These are phyloP conservation scores for Leishmania braziliensis DNA, from an alignment of 208 protist species.

Conservation along the genomic window DNA sequence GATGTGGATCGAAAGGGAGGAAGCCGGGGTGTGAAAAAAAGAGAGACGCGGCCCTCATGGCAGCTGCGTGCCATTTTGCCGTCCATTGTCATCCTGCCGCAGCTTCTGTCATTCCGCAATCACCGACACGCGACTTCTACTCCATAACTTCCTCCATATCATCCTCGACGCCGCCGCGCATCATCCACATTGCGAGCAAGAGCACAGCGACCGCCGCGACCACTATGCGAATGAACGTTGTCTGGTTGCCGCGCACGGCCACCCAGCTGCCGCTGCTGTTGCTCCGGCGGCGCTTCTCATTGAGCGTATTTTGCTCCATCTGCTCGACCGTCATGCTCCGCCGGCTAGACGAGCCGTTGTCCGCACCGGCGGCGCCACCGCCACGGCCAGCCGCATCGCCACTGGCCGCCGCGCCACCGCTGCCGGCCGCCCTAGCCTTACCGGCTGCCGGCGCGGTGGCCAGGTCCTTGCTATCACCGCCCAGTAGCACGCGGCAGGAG, in stretches of 20 bases:
- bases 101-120: neutral
- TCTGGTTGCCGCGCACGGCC: slow-evolving; percentile 4
- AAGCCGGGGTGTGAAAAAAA: neutral
- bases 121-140: neutral
- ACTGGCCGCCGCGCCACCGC: neutral
- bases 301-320: slow-evolving; percentile 35
- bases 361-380: slow-evolving; percentile 6
- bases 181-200: slow-evolving; percentile 25
- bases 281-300: slow-evolving; percentile 93
- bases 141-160: neutral
- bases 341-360: neutral
- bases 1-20: neutral
- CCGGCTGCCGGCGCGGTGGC: neutral
- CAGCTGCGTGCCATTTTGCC: neutral
- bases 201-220: slow-evolving; percentile 16
- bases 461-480: slow-evolving; percentile 14
- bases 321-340: slow-evolving; percentile 31
- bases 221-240: slow-evolving; percentile 9
- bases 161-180: neutral
- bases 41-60: neutral
- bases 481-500: slow-evolving; percentile 43
- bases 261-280: neutral
- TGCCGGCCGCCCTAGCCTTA: neutral
- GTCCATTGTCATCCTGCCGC: neutral
- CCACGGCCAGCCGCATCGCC: neutral